Conservation (phyloP, 1,139 yeast genomes). For the Blastobotrys arbuscula region DNA sequence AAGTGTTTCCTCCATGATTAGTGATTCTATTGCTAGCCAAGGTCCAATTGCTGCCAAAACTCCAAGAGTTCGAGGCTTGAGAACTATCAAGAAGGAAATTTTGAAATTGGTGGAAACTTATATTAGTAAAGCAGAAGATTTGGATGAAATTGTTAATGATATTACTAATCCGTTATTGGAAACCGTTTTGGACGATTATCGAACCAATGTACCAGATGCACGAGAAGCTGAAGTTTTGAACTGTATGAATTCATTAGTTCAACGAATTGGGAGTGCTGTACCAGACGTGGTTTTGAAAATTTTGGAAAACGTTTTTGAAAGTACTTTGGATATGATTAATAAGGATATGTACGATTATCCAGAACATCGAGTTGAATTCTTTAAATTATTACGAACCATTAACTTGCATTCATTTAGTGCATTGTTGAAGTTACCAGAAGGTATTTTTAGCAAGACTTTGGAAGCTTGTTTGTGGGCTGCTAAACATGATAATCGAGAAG, state of each 20-base stretch:
- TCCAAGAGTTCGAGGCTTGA: slow-evolving; percentile 88
- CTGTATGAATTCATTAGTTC: slow-evolving; percentile 87
- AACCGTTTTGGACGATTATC: slow-evolving; percentile 87
- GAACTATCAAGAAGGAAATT: slow-evolving; percentile 94
- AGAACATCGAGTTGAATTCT: slow-evolving; percentile 95
- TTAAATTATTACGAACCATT: slow-evolving; percentile 80
- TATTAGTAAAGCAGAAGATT: slow-evolving; percentile 78
- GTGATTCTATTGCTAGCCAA: slow-evolving; percentile 69
- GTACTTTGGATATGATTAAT: slow-evolving; percentile 92
- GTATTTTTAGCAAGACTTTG: slow-evolving; percentile 83
- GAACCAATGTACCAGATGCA: slow-evolving; percentile 86
- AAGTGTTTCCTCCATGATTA: slow-evolving; percentile 87
- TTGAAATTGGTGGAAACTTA: slow-evolving; percentile 86
- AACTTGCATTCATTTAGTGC: slow-evolving; percentile 83
- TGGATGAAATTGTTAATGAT: slow-evolving; percentile 78
- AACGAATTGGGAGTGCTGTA: slow-evolving; percentile 79
- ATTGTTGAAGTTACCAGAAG: slow-evolving; percentile 80
- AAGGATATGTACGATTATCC: slow-evolving; percentile 95
- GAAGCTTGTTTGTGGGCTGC: slow-evolving; percentile 98
- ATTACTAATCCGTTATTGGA: slow-evolving; percentile 77
- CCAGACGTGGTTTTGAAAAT: slow-evolving; percentile 88
- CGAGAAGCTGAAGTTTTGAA: slow-evolving; percentile 96
- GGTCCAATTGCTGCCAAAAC: slow-evolving; percentile 90
- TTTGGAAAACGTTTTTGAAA: slow-evolving; percentile 86
- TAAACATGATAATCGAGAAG: slow-evolving; percentile 93